A percentile compares a stretch with the other conserved stretches of the same genome.
phyloP scores from a whole-genome alignment of 257 asterid genomes.

The Lycium ferocissimum region DNA sequence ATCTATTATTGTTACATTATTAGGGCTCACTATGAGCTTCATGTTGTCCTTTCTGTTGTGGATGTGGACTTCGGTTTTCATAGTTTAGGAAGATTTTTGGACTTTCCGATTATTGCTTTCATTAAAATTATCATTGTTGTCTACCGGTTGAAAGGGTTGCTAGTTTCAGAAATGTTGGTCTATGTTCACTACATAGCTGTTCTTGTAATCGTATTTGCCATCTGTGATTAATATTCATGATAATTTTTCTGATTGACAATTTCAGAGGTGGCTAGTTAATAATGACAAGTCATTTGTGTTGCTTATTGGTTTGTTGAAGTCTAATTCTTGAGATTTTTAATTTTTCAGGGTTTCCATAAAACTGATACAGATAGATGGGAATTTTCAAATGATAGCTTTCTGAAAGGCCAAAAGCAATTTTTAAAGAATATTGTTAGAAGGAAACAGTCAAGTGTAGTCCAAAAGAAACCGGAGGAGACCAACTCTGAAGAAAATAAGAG shows the following conservation, averaged over 20 bases:
- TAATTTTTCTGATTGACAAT: neutral
- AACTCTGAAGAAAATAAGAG: slow-evolving; percentile 61
- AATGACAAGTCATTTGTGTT: slow-evolving; percentile 15
- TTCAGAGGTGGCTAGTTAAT: neutral
- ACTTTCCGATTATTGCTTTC: slow-evolving; percentile 3
- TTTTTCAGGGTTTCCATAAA: slow-evolving; percentile 85
- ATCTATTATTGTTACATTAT: neutral
- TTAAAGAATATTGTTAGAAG: slow-evolving; percentile 78
- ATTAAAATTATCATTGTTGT: slow-evolving; percentile 5
- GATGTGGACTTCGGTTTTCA: neutral
- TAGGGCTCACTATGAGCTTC: neutral
- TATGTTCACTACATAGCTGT: neutral
- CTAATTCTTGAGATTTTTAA: slow-evolving; percentile 23
- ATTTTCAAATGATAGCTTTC: slow-evolving; percentile 76
- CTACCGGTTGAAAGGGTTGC: neutral
- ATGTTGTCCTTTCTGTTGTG: neutral
- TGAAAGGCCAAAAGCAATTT: slow-evolving; percentile 82
- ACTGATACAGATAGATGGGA: slow-evolving; percentile 91
- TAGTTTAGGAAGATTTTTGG: neutral
- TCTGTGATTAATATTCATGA: neutral
- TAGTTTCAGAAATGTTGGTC: neutral
- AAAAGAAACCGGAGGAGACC: slow-evolving; percentile 48
- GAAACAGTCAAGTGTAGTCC: slow-evolving; percentile 57
- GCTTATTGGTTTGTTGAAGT: slow-evolving; percentile 9
- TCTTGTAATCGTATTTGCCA: neutral